Conservation (phyloP, 1,139 yeast species). For the Yamadazyma diddensiae region DNA sequence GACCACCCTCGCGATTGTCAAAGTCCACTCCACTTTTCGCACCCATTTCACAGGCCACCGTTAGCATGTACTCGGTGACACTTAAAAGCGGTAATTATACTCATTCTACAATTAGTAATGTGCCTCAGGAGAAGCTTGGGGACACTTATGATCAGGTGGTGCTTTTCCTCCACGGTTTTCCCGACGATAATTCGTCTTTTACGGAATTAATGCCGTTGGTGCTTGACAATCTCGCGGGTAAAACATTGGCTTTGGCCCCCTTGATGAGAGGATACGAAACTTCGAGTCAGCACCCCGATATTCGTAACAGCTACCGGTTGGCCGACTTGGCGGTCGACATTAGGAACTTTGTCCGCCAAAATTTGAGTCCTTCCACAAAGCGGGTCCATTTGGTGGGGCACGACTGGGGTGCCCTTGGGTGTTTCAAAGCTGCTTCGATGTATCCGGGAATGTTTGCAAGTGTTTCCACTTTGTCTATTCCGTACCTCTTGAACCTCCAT, state of each 20-base stretch:
- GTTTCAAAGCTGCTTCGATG: conserved; percentile 34
- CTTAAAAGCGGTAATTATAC: conserved; percentile 3
- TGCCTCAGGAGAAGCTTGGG: conserved; percentile 6
- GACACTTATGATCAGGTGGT: conserved; percentile 25
- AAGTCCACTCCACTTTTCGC: too few species aligned
- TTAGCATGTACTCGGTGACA: too few species aligned
- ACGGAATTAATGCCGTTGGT: conserved; percentile 24
- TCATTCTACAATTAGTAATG: conserved; percentile 13
- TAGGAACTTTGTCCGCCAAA: conserved; percentile 27
- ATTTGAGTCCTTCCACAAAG: conserved; percentile 13
- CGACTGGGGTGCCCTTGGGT: conserved; percentile 46
- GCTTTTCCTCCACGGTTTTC: conserved; percentile 42
- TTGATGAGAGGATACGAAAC: conserved; percentile 41
- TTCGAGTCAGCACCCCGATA: conserved; percentile 28
- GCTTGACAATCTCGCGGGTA: conserved; percentile 18
- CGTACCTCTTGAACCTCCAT: conserved; percentile 29
- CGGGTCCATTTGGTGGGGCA: conserved; percentile 41
- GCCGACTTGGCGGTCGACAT: conserved; percentile 36
- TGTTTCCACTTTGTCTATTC: conserved; percentile 40
- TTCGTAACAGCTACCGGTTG: conserved; percentile 22
- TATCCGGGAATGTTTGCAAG: conserved; percentile 37
- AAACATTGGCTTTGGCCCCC: conserved; percentile 34
- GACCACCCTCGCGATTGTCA: too few species aligned
- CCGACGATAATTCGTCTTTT: conserved; percentile 37
- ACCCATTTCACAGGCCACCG: too few species aligned